A percentile compares a stretch with the other conserved stretches of the same genome.
phyloP scores from a whole-genome alignment of 2,329 filamentous ascomycete genomes.

The Pseudogymnoascus sp. region DNA sequence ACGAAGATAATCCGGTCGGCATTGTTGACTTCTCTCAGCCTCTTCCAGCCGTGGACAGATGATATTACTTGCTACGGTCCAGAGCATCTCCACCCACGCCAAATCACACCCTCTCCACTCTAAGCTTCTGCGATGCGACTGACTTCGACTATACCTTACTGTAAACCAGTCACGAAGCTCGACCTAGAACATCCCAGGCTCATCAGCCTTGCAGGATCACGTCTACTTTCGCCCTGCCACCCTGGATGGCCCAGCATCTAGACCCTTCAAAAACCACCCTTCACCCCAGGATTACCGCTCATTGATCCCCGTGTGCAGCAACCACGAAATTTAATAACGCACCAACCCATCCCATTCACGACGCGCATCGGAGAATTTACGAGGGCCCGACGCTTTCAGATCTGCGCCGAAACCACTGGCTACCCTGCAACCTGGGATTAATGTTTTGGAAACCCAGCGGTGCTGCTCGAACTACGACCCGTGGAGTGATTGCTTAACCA shows the following conservation, averaged over 20 bases:
- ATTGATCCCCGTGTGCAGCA: not conserved
- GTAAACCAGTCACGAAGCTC: not conserved
- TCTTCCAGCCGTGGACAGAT: constrained; percentile 5
- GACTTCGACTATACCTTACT: constrained; percentile 1
- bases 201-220: constrained; percentile 1
- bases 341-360: not conserved
- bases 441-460: constrained; percentile 3
- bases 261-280: not conserved
- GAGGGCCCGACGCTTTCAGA: not conserved
- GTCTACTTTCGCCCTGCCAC: not conserved
- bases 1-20: constrained; percentile 1
- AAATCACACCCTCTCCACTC: not conserved
- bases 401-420: not conserved
- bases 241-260: constrained; percentile 7
- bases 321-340: constrained; percentile 1
- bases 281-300: not conserved
- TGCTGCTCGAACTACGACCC: constrained; percentile 1
- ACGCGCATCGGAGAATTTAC: not conserved
- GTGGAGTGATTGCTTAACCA: constrained; percentile 4
- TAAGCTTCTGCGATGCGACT: constrained; percentile 4
- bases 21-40: constrained; percentile 6
- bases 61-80: not conserved
- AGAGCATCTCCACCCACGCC: not conserved
- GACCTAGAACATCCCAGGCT: not conserved
- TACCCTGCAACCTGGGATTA: constrained; percentile 2